phyloP scores from a whole-genome alignment of 768 basidiomycete species.

The Hericium erinaceus region DNA sequence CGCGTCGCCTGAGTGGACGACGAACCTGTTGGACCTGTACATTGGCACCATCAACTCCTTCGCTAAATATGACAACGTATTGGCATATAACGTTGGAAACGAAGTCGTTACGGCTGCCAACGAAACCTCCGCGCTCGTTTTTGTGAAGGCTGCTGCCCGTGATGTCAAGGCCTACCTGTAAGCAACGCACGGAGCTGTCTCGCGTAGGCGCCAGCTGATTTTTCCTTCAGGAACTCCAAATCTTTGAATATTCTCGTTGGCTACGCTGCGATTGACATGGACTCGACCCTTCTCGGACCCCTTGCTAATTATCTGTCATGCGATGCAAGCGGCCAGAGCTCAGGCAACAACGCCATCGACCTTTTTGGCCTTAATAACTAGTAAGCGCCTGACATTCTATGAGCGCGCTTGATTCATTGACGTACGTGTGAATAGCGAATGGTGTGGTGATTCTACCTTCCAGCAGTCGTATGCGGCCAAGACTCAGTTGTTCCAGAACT shows the following conservation, averaged over 20 bases:
- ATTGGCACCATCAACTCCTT: slow-evolving; percentile 70
- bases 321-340: slow-evolving; percentile 43
- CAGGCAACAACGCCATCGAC: slow-evolving; percentile 62
- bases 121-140: slow-evolving; percentile 59
- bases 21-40: slow-evolving; percentile 73
- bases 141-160: slow-evolving; percentile 85
- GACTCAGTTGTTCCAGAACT: slow-evolving; percentile 46
- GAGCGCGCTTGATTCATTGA: background rate
- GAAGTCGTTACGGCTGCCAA: slow-evolving; percentile 53
- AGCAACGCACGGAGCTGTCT: slow-evolving; percentile 19
- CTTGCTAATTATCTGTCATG: slow-evolving; percentile 79
- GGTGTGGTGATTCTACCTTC: slow-evolving; percentile 68
- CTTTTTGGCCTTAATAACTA: slow-evolving; percentile 84
- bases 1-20: slow-evolving; percentile 63
- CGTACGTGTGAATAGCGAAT: slow-evolving; percentile 43
- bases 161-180: slow-evolving; percentile 82
- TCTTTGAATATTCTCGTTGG: slow-evolving; percentile 68
- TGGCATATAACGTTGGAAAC: slow-evolving; percentile 88
- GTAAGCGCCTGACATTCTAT: slow-evolving; percentile 31
- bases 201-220: background rate
- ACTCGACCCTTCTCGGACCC: slow-evolving; percentile 47
- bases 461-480: slow-evolving; percentile 45
- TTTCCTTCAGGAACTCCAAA: slow-evolving; percentile 29
- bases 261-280: slow-evolving; percentile 80
- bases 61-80: slow-evolving; percentile 79